phyloP scores from a whole-genome alignment of 805 yeast genomes.

The Metschnikowia santaceciliae region DNA sequence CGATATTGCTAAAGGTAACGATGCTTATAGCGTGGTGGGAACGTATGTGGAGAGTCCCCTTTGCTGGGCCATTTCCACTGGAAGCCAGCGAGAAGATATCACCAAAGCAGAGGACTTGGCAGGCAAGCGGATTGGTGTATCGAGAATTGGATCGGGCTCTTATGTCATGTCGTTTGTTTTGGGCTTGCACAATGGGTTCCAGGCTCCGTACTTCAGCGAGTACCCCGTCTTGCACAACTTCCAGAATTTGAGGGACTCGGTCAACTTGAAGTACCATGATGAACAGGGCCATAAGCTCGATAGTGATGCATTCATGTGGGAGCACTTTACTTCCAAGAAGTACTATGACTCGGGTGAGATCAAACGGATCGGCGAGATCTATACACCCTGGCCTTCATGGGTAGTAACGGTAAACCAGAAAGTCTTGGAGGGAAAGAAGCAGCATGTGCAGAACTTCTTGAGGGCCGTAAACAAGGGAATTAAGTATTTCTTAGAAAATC shows the following conservation, averaged over 20 bases:
- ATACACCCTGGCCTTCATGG: conserved; percentile 98
- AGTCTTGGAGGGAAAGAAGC: conserved; percentile 26
- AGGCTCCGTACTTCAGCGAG: conserved; percentile 44
- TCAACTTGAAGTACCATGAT: conserved; percentile 46
- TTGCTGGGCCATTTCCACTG: conserved; percentile 89
- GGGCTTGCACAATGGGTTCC: conserved; percentile 57
- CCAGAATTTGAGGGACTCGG: conserved; percentile 74
- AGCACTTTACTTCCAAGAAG: conserved; percentile 80
- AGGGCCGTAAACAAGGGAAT: conserved; percentile 64
- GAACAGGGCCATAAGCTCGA: conserved; percentile 29
- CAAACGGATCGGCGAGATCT: conserved; percentile 79
- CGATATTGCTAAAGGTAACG: conserved; percentile 70
- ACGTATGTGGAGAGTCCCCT: conserved; percentile 84
- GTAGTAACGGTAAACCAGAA: conserved; percentile 56
- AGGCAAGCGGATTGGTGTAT: conserved; percentile 68
- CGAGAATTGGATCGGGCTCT: conserved; percentile 88
- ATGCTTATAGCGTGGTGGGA: conserved; percentile 62
- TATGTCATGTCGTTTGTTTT: conserved; percentile 87
- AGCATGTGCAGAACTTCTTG: conserved; percentile 38
- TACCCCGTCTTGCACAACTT: conserved; percentile 65
- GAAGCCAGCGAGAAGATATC: conserved; percentile 55
- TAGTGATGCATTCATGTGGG: conserved; percentile 95
- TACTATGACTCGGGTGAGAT: conserved; percentile 79
- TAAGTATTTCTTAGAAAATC: conserved; percentile 53
- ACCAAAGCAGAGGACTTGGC: conserved; percentile 49